phyloP scores from a whole-genome alignment of 2,329 filamentous ascomycete species.

The Ophiostoma populinum region DNA sequence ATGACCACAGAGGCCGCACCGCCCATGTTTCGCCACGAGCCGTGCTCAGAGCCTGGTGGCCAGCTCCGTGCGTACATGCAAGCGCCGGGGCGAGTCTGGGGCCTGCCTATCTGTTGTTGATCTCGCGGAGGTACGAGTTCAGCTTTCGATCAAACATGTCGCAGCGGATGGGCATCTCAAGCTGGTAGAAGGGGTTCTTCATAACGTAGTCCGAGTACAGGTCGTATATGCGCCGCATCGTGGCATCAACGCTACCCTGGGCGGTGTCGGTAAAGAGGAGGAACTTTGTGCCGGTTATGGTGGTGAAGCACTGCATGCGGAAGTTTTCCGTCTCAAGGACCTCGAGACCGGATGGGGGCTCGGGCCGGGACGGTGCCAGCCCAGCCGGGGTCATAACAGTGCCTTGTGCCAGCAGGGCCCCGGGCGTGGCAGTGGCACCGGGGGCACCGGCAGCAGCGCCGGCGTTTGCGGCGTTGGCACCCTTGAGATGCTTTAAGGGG shows the following conservation, averaged over 20 bases:
- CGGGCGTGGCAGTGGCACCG: neutral
- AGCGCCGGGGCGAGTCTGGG: too few species aligned
- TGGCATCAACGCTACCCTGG: slow-evolving; percentile 71
- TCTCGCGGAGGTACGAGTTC: slow-evolving; percentile 59
- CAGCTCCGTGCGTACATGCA: too few species aligned
- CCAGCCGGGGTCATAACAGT: slow-evolving; percentile 11
- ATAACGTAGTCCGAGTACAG: slow-evolving; percentile 94
- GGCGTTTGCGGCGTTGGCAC: slow-evolving; percentile 1
- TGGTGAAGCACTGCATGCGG: slow-evolving; percentile 89
- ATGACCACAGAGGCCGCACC: too few species aligned
- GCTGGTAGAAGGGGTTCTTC: slow-evolving; percentile 98
- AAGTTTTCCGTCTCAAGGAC: slow-evolving; percentile 90
- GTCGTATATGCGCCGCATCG: slow-evolving; percentile 78
- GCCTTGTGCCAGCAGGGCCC: slow-evolving; percentile 4
- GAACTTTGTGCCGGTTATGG: slow-evolving; percentile 88
- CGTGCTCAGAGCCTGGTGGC: too few species aligned
- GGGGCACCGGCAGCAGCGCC: neutral
- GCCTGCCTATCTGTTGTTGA: slow-evolving; percentile 35
- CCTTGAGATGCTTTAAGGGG: slow-evolving; percentile 27
- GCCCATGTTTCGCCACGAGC: too few species aligned
- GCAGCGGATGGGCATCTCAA: slow-evolving; percentile 93
- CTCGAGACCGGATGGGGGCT: slow-evolving; percentile 64
- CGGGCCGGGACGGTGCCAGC: slow-evolving; percentile 29
- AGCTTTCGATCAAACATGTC: slow-evolving; percentile 87
- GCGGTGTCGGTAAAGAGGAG: slow-evolving; percentile 82